A percentile compares a stretch with the other conserved stretches of the same genome.
Conservation (phyloP, 306 rosid species). For the Corylus americana region DNA sequence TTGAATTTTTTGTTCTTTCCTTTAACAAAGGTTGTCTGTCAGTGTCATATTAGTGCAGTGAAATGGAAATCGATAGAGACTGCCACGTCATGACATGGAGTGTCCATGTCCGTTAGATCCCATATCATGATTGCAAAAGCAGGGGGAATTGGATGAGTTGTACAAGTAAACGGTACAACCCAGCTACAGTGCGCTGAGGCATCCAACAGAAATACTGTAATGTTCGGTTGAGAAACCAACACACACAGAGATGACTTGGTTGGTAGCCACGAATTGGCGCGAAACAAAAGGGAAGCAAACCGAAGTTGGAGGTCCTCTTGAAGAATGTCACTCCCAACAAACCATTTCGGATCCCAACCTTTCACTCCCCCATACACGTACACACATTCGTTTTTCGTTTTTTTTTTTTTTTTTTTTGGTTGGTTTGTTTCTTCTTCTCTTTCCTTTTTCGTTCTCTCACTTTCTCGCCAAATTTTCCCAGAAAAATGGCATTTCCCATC, state of each 20-base stretch:
- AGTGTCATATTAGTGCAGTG: no score
- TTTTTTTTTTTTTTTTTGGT: background rate
- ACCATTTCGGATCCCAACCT: conserved; percentile 49
- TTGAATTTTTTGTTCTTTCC: no score
- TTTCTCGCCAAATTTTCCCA: conserved; percentile 14
- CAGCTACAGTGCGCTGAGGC: background rate
- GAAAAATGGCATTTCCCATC: conserved; percentile 30
- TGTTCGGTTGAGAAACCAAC: background rate
- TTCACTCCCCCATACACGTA: conserved; percentile 39
- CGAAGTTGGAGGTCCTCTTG: conserved; percentile 70
- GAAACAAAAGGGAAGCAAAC: conserved; percentile 60
- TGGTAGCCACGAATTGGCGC: conserved; percentile 79
- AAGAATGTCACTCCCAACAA: conserved; percentile 59
- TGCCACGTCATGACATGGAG: no score
- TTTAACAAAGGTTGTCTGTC: no score
- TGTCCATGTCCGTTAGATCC: background rate
- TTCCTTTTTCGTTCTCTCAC: conserved; percentile 15
- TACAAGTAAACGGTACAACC: no score
- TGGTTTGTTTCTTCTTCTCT: background rate
- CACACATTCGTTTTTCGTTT: conserved; percentile 16
- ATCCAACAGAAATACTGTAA: background rate
- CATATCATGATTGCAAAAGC: no score
- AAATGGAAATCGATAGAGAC: no score
- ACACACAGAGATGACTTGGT: conserved; percentile 35
- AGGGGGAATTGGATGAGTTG: background rate